Conservation (phyloP, 2,329 filamentous ascomycete species). For the Arthrobotrys conoides region DNA sequence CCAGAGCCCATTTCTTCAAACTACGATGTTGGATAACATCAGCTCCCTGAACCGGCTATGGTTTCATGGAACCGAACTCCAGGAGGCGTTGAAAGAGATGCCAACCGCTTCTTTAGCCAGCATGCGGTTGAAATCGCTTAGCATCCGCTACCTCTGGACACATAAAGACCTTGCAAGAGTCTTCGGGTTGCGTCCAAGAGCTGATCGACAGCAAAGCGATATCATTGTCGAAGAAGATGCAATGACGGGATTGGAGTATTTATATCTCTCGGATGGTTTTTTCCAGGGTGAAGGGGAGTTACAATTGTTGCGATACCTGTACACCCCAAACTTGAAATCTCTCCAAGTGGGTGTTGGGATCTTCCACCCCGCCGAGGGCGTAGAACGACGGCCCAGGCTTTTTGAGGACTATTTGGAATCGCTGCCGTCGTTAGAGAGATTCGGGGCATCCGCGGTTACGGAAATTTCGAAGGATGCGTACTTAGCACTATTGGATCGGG, state of each 20-base stretch:
- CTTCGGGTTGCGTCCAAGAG: constrained; percentile 26
- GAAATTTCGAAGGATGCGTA: not conserved
- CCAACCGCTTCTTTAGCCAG: constrained; percentile 20
- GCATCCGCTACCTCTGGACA: constrained; percentile 14
- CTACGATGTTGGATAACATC: constrained; percentile 4
- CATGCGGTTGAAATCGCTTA: constrained; percentile 44
- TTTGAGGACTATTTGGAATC: constrained; percentile 14
- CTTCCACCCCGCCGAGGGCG: not conserved
- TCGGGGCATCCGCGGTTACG: constrained; percentile 10
- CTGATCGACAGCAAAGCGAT: not conserved
- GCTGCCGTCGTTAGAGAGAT: constrained; percentile 30
- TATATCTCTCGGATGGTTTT: constrained; percentile 17
- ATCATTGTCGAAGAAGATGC: constrained; percentile 6
- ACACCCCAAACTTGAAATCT: constrained; percentile 36
- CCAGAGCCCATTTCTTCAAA: constrained; percentile 8
- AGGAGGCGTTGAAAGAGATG: not conserved
- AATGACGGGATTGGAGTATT: constrained; percentile 16
- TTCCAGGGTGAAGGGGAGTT: not conserved
- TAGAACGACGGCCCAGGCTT: not conserved
- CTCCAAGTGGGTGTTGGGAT: constrained; percentile 29
- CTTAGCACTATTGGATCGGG: not conserved
- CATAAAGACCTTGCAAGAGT: constrained; percentile 27
- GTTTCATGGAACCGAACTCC: constrained; percentile 41
- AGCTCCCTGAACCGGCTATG: constrained; percentile 29
- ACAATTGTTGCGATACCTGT: constrained; percentile 17